Conservation (phyloP, 345 rosid genomes). For the Erysimum cheiranthoides region DNA sequence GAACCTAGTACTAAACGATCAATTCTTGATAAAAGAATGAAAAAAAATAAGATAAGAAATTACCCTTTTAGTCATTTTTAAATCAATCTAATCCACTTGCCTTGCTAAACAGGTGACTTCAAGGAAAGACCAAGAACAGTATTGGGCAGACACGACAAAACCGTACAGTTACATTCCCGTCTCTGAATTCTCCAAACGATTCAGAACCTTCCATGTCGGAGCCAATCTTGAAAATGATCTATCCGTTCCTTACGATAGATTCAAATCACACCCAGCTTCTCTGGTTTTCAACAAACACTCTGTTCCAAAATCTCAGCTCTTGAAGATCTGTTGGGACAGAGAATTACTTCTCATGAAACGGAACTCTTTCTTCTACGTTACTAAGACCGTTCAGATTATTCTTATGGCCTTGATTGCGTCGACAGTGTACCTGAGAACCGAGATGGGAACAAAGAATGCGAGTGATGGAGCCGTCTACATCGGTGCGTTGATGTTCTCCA, state of each 20-base stretch:
- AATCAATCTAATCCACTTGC: constrained; percentile 13
- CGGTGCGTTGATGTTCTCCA: constrained; percentile 58
- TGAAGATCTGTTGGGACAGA: constrained; percentile 77
- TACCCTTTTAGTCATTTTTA: background rate
- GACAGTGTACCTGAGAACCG: constrained; percentile 66
- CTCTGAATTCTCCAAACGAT: constrained; percentile 58
- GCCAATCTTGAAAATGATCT: constrained; percentile 59
- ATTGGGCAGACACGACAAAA: constrained; percentile 65
- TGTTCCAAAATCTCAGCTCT: constrained; percentile 64
- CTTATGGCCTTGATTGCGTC: constrained; percentile 61
- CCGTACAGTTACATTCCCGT: constrained; percentile 76
- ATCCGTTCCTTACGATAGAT: constrained; percentile 65
- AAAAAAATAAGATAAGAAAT: background rate
- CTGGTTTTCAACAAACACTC: constrained; percentile 62
- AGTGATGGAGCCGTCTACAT: constrained; percentile 55
- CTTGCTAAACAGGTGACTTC: constrained; percentile 72
- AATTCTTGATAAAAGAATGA: no score
- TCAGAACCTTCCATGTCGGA: constrained; percentile 76
- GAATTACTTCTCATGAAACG: constrained; percentile 77
- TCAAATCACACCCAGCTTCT: constrained; percentile 69
- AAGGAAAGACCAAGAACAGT: constrained; percentile 90
- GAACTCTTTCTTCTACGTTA: constrained; percentile 69
- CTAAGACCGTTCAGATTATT: constrained; percentile 73
- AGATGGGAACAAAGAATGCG: constrained; percentile 61
- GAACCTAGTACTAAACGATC: no score